Conservation (phyloP, 805 yeast species). For the Yarrowia yakushimensis region DNA sequence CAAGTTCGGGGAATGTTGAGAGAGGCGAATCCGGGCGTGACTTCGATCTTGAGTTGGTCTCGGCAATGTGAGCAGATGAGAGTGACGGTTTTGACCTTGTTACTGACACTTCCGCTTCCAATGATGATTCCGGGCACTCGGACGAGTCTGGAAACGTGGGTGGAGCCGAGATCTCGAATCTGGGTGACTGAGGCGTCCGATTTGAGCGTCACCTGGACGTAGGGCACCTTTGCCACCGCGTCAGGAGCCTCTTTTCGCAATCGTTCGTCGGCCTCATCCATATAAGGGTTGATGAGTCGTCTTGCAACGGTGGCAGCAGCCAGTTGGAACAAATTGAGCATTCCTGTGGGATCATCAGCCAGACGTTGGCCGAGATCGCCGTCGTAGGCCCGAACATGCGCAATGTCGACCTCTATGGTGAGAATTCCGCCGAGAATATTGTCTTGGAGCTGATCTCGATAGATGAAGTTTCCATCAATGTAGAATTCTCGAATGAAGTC, state of each 20-base stretch:
- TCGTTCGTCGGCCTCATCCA: constrained; percentile 24
- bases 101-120: constrained; percentile 80
- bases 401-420: constrained; percentile 69
- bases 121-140: constrained; percentile 91
- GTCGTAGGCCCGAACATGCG: constrained; percentile 80
- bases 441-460: constrained; percentile 83
- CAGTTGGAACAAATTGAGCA: constrained; percentile 78
- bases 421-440: constrained; percentile 75
- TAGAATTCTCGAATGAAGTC: constrained; percentile 82
- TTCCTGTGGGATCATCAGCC: constrained; percentile 80
- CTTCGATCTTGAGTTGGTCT: constrained; percentile 63
- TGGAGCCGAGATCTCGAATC: constrained; percentile 79
- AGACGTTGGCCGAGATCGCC: constrained; percentile 84
- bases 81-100: constrained; percentile 80
- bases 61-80: constrained; percentile 85
- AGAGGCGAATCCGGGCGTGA: constrained; percentile 67
- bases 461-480: constrained; percentile 74
- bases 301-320: constrained; percentile 64
- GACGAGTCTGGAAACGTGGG: constrained; percentile 83
- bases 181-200: constrained; percentile 70
- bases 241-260: constrained; percentile 37
- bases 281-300: constrained; percentile 43
- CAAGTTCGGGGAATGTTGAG: constrained; percentile 66
- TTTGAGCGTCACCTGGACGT: constrained; percentile 73
- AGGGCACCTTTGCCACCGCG: constrained; percentile 57